Base-by-base conservation (phyloP, 768 basidiomycete genomes). In the Suillus subluteus region DNA sequence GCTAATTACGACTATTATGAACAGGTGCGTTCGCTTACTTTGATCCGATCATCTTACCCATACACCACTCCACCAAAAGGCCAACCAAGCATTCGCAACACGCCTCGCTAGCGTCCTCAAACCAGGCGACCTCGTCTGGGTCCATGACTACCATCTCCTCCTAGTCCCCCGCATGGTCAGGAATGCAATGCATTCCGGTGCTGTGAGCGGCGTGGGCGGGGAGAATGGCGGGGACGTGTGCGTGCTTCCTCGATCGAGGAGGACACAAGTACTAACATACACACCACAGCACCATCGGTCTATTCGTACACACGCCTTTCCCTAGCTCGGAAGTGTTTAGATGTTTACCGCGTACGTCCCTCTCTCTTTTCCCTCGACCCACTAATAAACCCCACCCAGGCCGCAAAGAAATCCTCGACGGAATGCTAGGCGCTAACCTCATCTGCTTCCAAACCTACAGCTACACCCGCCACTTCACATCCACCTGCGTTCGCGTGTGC, bases 221-320 rank as follows among this genome's bases (percentile, higher is more conserved):
- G 76, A 77, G 41, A 77, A 63, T 21, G 75, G 73, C 1, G 21
- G 67, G 6, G 76, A 77, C 4, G 67, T 66, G 74, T 78, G 48
- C 67, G 76, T 68, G 12, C 18, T 12, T 37, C 16, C 32, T 3
- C 2, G 59, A 3, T 13, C 8, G 3, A 21, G 9, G 3, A 26
- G 6, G 12, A 4, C 6, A 59, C 44, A 0, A 15, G 37, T 50
- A 23, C 52, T 72, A 26, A 73, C 6, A 41, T 1, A 37, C n/a
- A 11, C 21, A 52, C 6, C n/a, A 13, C 56, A 76, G 75, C 21
- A 86, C 90, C 67, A 82, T 97, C 50, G 97, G 96, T 4, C 86
- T 99, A 67, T 99, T 98, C 79, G 91, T 98, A 55, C 97, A 99
- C 80, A 98, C 97, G 1, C 96, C 97, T 15, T 99, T 98, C 90